Evolutionary conservation across 257 asterid species (phyloP).

Genomic region (Scutellaria barbata): DNA sequence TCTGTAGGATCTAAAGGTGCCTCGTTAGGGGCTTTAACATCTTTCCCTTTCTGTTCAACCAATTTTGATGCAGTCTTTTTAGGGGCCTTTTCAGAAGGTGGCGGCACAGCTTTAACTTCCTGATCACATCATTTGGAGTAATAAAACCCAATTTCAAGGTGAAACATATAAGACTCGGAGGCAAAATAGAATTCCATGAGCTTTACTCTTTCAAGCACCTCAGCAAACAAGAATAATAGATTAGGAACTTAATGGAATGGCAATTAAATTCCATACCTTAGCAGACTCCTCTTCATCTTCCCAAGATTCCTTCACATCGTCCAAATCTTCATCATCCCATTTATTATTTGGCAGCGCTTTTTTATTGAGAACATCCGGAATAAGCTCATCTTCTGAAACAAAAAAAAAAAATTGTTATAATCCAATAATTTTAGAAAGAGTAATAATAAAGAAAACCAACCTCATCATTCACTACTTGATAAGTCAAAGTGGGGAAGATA

Average conservation of each 20-base stretch:
- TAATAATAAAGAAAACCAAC: background rate
- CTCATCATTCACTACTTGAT: background rate
- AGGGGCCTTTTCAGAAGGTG: constrained; percentile 63
- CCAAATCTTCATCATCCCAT: constrained; percentile 95
- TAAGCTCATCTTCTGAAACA: constrained; percentile 73
- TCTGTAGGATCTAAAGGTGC: constrained; percentile 80
- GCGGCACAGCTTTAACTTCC: constrained; percentile 69
- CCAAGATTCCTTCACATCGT: constrained; percentile 91
- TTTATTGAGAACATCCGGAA: constrained; percentile 58
- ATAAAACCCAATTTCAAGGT: constrained; percentile 11
- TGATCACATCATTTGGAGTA: constrained; percentile 35
- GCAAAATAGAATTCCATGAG: background rate
- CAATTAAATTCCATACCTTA: constrained; percentile 42
- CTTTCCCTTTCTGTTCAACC: constrained; percentile 66
- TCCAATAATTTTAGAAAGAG: constrained; percentile 5
- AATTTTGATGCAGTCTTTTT: constrained; percentile 66
- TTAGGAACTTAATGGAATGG: background rate
- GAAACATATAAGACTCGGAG: background rate
- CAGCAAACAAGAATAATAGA: constrained; percentile 7
- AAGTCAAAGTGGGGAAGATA: background rate
- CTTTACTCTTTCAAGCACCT: background rate
- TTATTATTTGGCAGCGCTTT: constrained; percentile 52
- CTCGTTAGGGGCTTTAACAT: constrained; percentile 51
- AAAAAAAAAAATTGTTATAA: constrained; percentile 6
- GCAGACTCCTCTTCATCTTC: constrained; percentile 90